Conservation (phyloP, 768 basidiomycete genomes). For the Dentipellis fragilis region DNA sequence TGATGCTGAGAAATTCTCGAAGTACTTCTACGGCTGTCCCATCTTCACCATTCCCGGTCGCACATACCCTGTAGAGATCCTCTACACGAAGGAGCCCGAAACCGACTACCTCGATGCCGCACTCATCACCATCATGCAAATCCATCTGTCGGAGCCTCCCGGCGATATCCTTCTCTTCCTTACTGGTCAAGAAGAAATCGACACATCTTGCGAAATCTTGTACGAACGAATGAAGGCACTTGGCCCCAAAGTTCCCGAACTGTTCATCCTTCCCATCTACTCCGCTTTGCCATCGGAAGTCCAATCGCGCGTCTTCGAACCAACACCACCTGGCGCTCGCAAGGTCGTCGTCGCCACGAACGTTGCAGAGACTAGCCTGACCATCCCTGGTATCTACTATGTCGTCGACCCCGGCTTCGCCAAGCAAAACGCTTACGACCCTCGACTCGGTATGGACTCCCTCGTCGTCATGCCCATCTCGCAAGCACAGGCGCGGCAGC, state of each 20-base stretch:
- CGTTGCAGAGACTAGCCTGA: constrained; percentile 96
- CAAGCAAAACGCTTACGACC: constrained; percentile 98
- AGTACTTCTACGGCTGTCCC: constrained; percentile 97
- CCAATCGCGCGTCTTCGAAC: constrained; percentile 95
- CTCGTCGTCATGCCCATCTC: constrained; percentile 98
- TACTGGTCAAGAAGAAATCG: constrained; percentile 98
- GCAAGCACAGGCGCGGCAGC: constrained; percentile 94
- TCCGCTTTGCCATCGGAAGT: constrained; percentile 97
- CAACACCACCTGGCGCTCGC: constrained; percentile 94
- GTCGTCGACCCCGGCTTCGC: constrained; percentile 98
- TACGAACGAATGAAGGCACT: constrained; percentile 98
- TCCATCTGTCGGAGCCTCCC: constrained; percentile 94
- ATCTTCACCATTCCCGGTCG: constrained; percentile 99
- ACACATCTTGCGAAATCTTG: constrained; percentile 93
- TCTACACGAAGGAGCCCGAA: constrained; percentile 99
- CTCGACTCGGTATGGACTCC: constrained; percentile 96
- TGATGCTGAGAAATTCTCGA: constrained; percentile 99
- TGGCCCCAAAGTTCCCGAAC: constrained; percentile 96
- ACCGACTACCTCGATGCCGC: constrained; percentile 96
- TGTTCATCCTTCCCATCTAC: constrained; percentile 95
- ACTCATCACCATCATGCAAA: constrained; percentile 98
- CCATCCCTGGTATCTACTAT: constrained; percentile 98
- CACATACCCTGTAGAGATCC: constrained; percentile 94
- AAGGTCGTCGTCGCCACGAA: constrained; percentile 99
- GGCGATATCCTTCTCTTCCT: constrained; percentile 96